A percentile compares a stretch with the other conserved stretches of the same genome.
Evolutionary conservation across 306 rosid genomes (phyloP).

Genomic region (Acacia acuminata): DNA sequence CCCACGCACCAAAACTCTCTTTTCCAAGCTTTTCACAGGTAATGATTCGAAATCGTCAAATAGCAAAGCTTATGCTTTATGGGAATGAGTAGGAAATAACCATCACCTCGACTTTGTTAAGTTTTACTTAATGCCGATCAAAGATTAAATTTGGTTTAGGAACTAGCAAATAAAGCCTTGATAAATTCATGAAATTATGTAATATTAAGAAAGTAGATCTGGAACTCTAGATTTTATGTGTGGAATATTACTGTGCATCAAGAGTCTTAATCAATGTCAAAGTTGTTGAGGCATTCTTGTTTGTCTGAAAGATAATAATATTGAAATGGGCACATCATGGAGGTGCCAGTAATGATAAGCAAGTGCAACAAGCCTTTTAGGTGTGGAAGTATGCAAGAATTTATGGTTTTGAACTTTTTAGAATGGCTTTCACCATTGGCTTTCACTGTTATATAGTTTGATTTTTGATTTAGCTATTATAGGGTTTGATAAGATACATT

Average conservation of each 20-base stretch:
- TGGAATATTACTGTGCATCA: too few relatives aligned
- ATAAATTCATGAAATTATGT: too few relatives aligned
- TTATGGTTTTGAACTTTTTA: not conserved
- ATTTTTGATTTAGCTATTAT: not conserved
- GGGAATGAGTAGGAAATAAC: not conserved
- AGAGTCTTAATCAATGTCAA: too few relatives aligned
- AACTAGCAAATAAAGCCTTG: too few relatives aligned
- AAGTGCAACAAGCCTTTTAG: not conserved
- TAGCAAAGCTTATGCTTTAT: not conserved
- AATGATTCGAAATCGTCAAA: not conserved
- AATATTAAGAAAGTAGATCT: too few relatives aligned
- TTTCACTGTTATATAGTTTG: not conserved
- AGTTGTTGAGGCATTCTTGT: not conserved
- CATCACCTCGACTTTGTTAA: too few relatives aligned
- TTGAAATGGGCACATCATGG: not conserved
- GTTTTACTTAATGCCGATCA: too few relatives aligned
- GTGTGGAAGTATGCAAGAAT: not conserved
- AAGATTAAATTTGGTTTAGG: not conserved
- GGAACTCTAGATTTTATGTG: too few relatives aligned
- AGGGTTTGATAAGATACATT: not conserved
- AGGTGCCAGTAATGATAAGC: not conserved
- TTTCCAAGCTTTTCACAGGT: conserved; percentile 74
- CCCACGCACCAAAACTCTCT: conserved; percentile 55
- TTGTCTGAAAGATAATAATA: not conserved
- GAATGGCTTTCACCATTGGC: not conserved